These are phyloP conservation scores for Zopfia rhizophila DNA, from an alignment of 2,329 filamentous ascomycete genomes.

Conservation along the genomic window DNA sequence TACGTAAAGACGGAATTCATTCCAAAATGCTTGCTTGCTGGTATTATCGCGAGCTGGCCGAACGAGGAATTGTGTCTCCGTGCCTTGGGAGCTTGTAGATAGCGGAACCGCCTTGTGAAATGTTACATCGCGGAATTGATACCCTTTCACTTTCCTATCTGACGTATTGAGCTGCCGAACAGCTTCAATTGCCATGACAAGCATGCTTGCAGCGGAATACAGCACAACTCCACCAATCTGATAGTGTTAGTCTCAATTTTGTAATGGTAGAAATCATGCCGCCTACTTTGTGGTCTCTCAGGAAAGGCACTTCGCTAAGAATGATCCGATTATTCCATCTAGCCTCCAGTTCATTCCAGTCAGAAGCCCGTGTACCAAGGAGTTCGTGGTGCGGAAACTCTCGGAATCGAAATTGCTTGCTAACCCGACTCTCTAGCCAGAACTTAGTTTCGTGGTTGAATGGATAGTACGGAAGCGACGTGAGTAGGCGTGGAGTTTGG, in stretches of 20 bases:
- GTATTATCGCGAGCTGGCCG: too few species aligned
- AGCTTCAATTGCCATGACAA: slow-evolving; percentile 48
- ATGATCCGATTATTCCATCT: slow-evolving; percentile 33
- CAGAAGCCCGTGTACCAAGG: slow-evolving; percentile 16
- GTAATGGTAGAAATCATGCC: too few species aligned
- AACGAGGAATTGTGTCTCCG: too few species aligned
- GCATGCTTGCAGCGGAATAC: slow-evolving; percentile 46
- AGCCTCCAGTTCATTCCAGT: slow-evolving; percentile 1
- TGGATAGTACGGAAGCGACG: slow-evolving; percentile 33
- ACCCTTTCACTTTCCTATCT: too few species aligned
- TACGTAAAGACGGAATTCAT: too few species aligned
- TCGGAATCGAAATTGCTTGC: slow-evolving; percentile 27
- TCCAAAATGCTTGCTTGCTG: too few species aligned
- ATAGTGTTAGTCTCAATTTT: too few species aligned
- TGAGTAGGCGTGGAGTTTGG: background rate
- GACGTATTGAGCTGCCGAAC: slow-evolving; percentile 23
- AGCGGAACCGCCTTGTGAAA: too few species aligned
- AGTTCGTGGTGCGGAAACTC: slow-evolving; percentile 19
- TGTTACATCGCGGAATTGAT: too few species aligned
- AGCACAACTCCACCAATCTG: too few species aligned
- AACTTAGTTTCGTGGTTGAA: slow-evolving; percentile 38
- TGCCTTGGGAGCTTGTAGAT: too few species aligned
- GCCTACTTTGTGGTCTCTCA: slow-evolving; percentile 32
- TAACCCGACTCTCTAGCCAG: slow-evolving; percentile 33
- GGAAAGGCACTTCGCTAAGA: slow-evolving; percentile 33